Percentiles rank a stretch among this genome's conserved stretches.
phyloP scores from a whole-genome alignment of 2,329 filamentous ascomycete genomes.

The Helicocarpus griseus region DNA sequence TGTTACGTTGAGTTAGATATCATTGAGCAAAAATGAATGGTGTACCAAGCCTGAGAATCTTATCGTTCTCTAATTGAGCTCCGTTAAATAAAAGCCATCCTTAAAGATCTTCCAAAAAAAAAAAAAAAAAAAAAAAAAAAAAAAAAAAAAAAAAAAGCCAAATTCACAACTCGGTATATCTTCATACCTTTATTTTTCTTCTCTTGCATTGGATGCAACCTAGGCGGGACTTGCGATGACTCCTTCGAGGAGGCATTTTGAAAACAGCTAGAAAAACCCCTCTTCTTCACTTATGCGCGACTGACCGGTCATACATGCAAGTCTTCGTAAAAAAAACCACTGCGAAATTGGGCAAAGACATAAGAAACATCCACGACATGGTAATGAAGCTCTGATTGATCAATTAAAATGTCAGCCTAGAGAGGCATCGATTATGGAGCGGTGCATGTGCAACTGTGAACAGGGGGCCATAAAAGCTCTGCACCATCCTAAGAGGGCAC shows the following conservation, averaged over 20 bases:
- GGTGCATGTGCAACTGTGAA: neutral
- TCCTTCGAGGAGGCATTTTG: constrained; percentile 16
- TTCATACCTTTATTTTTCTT: constrained; percentile 27
- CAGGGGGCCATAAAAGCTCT: neutral
- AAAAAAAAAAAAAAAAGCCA: neutral
- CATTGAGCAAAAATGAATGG: too few species aligned
- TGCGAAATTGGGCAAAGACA: neutral
- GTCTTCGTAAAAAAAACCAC: neutral
- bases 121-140: neutral
- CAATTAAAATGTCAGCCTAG: neutral
- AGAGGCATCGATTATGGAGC: neutral
- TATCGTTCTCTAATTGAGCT: neutral
- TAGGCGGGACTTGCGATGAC: constrained; percentile 25
- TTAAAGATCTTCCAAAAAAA: too few species aligned
- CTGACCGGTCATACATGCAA: neutral
- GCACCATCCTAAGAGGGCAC: neutral
- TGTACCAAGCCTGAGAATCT: neutral
- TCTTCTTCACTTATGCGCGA: neutral
- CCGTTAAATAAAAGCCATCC: too few species aligned
- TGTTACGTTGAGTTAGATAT: too few species aligned
- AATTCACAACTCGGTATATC: neutral
- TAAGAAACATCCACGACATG: neutral
- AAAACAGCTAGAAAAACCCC: neutral
- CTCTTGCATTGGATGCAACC: constrained; percentile 27
- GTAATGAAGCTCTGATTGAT: neutral